These are phyloP conservation scores for Encephalitozoon intestinalis DNA, from an alignment of 371 early-diverging fungal species.

Conservation along the genomic window DNA sequence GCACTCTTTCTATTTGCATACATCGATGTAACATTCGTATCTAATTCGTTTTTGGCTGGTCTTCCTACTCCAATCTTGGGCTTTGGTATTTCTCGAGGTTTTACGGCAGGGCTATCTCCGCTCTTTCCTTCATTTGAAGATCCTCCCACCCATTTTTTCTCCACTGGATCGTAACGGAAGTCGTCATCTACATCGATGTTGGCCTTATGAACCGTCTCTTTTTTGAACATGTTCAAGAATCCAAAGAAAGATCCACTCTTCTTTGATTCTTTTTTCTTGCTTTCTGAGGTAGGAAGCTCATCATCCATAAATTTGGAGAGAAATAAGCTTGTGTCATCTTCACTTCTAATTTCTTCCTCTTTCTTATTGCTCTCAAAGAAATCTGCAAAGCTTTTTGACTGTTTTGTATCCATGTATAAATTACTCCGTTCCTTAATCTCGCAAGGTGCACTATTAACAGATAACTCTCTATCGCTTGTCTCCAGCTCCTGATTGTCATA, in stretches of 20 bases:
- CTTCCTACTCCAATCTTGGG: not conserved
- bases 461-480: not conserved
- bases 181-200: constrained; percentile 15
- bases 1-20: constrained; percentile 1
- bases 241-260: constrained; percentile 14
- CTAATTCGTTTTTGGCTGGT: not conserved
- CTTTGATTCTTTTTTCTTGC: not conserved
- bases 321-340: constrained; percentile 15
- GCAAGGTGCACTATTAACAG: not conserved
- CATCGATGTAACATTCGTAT: not conserved
- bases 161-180: constrained; percentile 23
- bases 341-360: not conserved
- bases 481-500: not conserved
- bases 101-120: not conserved
- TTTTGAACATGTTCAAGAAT: constrained; percentile 22
- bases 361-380: constrained; percentile 11
- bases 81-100: not conserved
- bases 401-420: constrained; percentile 2
- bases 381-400: constrained; percentile 32
- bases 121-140: not conserved
- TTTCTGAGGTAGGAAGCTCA: not conserved
- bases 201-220: constrained; percentile 11
- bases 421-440: not conserved
- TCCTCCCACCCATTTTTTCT: constrained; percentile 27
- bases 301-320: constrained; percentile 9